Conservation (phyloP, 352 stramenopile genomes). For the Pythium scleroteichum region DNA sequence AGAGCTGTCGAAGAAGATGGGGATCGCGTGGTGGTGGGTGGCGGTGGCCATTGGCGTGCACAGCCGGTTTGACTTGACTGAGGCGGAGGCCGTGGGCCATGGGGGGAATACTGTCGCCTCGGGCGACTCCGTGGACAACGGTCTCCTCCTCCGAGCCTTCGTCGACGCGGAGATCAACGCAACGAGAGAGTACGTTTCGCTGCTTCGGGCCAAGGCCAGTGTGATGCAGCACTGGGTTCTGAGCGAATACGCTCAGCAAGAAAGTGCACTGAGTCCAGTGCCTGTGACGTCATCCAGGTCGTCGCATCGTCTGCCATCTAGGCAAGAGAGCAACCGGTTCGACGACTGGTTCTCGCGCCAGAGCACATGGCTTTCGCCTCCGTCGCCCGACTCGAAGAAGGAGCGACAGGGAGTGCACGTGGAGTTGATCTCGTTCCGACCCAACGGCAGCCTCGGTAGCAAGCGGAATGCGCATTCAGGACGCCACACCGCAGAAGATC, state of each 20-base stretch:
- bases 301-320: conserved; percentile 7
- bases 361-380: conserved; percentile 8
- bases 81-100: too few relatives aligned
- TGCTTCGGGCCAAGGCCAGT: conserved; percentile 7
- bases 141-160: not conserved
- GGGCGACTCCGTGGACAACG: not conserved
- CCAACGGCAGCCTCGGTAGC: conserved; percentile 7
- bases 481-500: not conserved
- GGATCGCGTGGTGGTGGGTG: not conserved
- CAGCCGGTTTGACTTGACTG: too few relatives aligned
- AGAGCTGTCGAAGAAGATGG: too few relatives aligned
- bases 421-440: conserved; percentile 25
- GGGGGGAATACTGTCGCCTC: too few relatives aligned
- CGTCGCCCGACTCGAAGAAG: not conserved
- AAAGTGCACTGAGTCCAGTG: not conserved
- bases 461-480: conserved; percentile 9
- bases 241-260: conserved; percentile 2
- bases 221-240: conserved; percentile 14
- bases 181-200: conserved; percentile 7
- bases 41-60: too few relatives aligned
- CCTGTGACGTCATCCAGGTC: not conserved
- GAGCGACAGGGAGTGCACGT: conserved; percentile 7
- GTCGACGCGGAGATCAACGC: conserved; percentile 24
- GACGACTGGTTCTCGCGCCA: conserved; percentile 24
- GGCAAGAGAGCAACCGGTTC: conserved; percentile 8